Evolutionary conservation across 164 flowering plant species (phyloP).

Genomic region (Saururus chinensis): DNA sequence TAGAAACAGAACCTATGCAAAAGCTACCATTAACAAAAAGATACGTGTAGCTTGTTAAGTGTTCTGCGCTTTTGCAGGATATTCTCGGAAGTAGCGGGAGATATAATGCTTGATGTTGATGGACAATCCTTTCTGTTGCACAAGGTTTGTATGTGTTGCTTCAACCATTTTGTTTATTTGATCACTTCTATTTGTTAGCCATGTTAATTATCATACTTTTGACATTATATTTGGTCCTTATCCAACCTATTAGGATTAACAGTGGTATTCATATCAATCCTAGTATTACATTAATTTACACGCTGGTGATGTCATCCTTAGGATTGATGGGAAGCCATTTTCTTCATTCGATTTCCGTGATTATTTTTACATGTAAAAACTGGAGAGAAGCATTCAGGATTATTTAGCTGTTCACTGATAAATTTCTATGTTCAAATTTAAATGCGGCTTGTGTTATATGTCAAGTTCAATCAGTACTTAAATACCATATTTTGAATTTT

Average conservation of each 20-base stretch:
- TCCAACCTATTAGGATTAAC: no score
- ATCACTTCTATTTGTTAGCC: neutral
- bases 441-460: neutral
- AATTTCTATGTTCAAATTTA: neutral
- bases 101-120: slow-evolving; percentile 58
- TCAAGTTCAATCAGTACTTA: neutral
- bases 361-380: neutral
- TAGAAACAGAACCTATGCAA: neutral
- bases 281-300: no score
- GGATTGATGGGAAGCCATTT: no score
- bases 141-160: slow-evolving; percentile 25
- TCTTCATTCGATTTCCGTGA: no score
- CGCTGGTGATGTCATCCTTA: no score
- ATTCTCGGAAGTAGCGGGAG: slow-evolving; percentile 68
- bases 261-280: no score
- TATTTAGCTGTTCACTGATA: neutral
- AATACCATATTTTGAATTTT: no score
- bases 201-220: no score
- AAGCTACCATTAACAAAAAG: no score
- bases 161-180: neutral
- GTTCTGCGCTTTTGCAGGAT: slow-evolving; percentile 33
- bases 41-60: neutral
- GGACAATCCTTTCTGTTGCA: slow-evolving; percentile 61
- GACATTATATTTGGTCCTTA: no score
- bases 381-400: neutral